Conservation (phyloP, 2,329 filamentous ascomycete genomes). For the Stenocarpella maydis region DNA sequence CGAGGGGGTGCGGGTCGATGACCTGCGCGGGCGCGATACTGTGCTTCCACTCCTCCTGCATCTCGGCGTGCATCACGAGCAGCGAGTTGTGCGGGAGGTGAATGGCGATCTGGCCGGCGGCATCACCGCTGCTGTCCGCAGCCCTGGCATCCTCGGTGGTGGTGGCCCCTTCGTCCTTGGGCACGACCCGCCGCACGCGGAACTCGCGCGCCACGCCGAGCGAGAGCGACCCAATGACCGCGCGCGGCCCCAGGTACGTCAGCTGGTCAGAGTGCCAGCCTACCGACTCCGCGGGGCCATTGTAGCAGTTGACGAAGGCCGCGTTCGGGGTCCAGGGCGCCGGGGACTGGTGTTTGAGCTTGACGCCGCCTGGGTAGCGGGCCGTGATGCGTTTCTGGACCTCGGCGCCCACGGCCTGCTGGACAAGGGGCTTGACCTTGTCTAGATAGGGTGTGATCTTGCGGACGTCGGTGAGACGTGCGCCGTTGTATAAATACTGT, state of each 20-base stretch:
- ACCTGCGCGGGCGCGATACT: slow-evolving; percentile 76
- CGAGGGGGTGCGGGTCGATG: slow-evolving; percentile 85
- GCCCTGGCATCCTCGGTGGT: slow-evolving; percentile 44
- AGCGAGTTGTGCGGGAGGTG: slow-evolving; percentile 95
- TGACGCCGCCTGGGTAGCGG: slow-evolving; percentile 73
- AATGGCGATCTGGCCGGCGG: slow-evolving; percentile 87
- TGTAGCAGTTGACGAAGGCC: slow-evolving; percentile 94
- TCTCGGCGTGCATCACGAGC: slow-evolving; percentile 95
- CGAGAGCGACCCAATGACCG: slow-evolving; percentile 89
- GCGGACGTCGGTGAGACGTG: slow-evolving; percentile 76
- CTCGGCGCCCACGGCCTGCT: slow-evolving; percentile 78
- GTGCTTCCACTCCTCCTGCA: slow-evolving; percentile 98
- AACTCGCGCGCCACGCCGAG: slow-evolving; percentile 95
- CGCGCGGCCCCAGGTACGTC: slow-evolving; percentile 88
- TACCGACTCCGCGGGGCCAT: slow-evolving; percentile 80
- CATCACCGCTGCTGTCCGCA: slow-evolving; percentile 52
- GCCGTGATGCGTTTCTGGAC: slow-evolving; percentile 75
- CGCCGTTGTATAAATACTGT: slow-evolving; percentile 83
- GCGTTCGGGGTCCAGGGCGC: slow-evolving; percentile 83
- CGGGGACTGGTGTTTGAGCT: slow-evolving; percentile 80
- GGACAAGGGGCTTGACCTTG: slow-evolving; percentile 73
- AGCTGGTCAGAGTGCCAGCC: slow-evolving; percentile 94
- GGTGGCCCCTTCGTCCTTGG: slow-evolving; percentile 58
- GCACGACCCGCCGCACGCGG: slow-evolving; percentile 76
- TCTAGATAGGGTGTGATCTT: slow-evolving; percentile 78